A percentile compares a stretch with the other conserved stretches of the same genome.
Evolutionary conservation across 2,329 filamentous ascomycete genomes (phyloP).

Genomic region (Tolypocladium ovalisporum): DNA sequence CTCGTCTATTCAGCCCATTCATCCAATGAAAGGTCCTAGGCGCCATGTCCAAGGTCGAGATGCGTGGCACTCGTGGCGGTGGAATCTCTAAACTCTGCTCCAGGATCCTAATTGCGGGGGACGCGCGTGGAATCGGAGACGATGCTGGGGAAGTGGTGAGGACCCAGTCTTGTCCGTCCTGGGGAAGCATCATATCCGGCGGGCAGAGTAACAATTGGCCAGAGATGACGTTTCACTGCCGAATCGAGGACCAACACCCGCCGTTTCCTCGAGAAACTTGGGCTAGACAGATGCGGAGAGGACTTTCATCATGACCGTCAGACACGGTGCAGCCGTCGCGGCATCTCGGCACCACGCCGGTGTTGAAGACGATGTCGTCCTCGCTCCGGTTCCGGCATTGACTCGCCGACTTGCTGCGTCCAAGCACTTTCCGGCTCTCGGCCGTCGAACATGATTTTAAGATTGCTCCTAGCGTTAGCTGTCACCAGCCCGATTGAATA

Average conservation of each 20-base stretch:
- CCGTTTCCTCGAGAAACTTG: background rate
- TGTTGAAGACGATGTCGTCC: background rate
- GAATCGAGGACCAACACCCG: background rate
- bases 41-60: background rate
- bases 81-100: no score
- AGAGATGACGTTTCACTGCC: background rate
- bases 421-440: background rate
- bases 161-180: background rate
- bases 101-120: no score
- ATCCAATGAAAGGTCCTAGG: background rate
- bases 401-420: background rate
- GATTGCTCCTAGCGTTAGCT: background rate
- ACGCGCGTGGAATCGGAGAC: background rate
- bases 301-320: background rate
- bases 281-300: background rate
- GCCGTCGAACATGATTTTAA: background rate
- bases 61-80: no score
- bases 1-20: background rate
- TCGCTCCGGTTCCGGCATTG: background rate
- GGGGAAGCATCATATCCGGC: background rate
- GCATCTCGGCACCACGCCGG: background rate
- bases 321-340: background rate
- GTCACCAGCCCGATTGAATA: no score
- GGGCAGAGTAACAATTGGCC: background rate
- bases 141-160: background rate